These are phyloP conservation scores for Abortiporus biennis DNA, from an alignment of 1,284 basidiomycete genomes.

Conservation along the genomic window DNA sequence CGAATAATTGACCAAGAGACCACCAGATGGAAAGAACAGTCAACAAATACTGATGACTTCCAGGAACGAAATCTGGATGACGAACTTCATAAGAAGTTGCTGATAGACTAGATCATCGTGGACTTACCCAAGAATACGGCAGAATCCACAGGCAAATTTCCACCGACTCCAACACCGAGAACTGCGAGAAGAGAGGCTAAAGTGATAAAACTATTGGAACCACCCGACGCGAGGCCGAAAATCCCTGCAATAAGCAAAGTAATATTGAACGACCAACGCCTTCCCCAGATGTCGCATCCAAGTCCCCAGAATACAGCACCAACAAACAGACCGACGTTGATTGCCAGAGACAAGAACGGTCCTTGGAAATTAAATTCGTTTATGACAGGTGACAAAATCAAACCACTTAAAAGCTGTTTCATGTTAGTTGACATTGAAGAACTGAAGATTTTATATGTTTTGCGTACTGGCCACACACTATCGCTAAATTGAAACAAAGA, in stretches of 20 bases:
- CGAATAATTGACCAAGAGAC: slow-evolving; percentile 56
- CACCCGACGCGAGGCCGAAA: slow-evolving; percentile 60
- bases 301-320: slow-evolving; percentile 62
- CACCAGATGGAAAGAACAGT: slow-evolving; percentile 63
- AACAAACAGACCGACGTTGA: slow-evolving; percentile 57
- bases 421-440: too few relatives aligned
- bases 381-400: slow-evolving; percentile 49
- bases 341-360: slow-evolving; percentile 48
- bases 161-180: slow-evolving; percentile 62
- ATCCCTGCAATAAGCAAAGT: slow-evolving; percentile 65
- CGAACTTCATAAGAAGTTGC: not conserved
- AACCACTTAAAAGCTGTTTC: slow-evolving; percentile 33
- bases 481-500: slow-evolving; percentile 31
- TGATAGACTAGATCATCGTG: not conserved
- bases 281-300: slow-evolving; percentile 54
- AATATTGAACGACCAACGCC: slow-evolving; percentile 59
- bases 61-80: slow-evolving; percentile 49
- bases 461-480: slow-evolving; percentile 58
- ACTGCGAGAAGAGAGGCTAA: slow-evolving; percentile 49
- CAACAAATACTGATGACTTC: slow-evolving; percentile 55
- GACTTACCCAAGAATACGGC: slow-evolving; percentile 67
- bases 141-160: slow-evolving; percentile 76
- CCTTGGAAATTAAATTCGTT: slow-evolving; percentile 49
- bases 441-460: not conserved
- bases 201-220: slow-evolving; percentile 44